phyloP scores from a whole-genome alignment of 2,329 filamentous ascomycete genomes.

The Huntiella savannae region DNA sequence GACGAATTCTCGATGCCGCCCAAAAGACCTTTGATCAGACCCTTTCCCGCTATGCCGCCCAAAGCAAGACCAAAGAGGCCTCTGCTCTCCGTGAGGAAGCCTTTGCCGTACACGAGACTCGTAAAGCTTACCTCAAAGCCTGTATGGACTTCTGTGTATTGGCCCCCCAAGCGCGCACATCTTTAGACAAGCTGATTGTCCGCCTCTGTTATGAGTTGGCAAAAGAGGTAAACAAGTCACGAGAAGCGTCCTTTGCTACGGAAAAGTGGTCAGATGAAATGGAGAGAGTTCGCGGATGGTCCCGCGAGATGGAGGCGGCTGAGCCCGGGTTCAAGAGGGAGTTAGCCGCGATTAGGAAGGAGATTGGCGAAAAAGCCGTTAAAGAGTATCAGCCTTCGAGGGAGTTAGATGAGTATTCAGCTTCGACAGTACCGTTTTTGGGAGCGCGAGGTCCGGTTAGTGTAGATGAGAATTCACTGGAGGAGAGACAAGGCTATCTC shows the following conservation, averaged over 20 bases:
- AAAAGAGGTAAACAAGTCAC: slow-evolving; percentile 59
- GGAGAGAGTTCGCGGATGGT: slow-evolving; percentile 83
- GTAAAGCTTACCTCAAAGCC: slow-evolving; percentile 76
- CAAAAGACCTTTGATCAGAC: slow-evolving; percentile 74
- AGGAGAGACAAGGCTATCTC: slow-evolving; percentile 89
- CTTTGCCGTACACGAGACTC: slow-evolving; percentile 82
- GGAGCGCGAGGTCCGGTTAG: slow-evolving; percentile 49
- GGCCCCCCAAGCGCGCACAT: slow-evolving; percentile 66
- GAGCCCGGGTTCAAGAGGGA: slow-evolving; percentile 70
- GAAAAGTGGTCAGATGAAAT: slow-evolving; percentile 59
- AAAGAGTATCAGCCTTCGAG: slow-evolving; percentile 58
- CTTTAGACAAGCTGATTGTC: slow-evolving; percentile 72
- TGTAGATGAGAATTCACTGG: slow-evolving; percentile 25
- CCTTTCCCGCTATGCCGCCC: slow-evolving; percentile 61
- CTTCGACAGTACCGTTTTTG: slow-evolving; percentile 76
- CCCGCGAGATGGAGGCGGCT: slow-evolving; percentile 80
- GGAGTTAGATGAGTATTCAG: slow-evolving; percentile 81
- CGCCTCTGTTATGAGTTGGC: slow-evolving; percentile 71
- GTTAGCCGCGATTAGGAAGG: slow-evolving; percentile 56
- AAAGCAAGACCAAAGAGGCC: slow-evolving; percentile 85
- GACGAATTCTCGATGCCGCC: slow-evolving; percentile 53
- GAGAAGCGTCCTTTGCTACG: slow-evolving; percentile 46
- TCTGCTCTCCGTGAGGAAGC: slow-evolving; percentile 85
- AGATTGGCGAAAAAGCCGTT: slow-evolving; percentile 64
- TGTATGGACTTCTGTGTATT: slow-evolving; percentile 86